Evolutionary conservation across 1,284 basidiomycete genomes (phyloP), one percentile per base, ranked within the genome.

Genomic region (Wolfiporia cocos): DNA sequence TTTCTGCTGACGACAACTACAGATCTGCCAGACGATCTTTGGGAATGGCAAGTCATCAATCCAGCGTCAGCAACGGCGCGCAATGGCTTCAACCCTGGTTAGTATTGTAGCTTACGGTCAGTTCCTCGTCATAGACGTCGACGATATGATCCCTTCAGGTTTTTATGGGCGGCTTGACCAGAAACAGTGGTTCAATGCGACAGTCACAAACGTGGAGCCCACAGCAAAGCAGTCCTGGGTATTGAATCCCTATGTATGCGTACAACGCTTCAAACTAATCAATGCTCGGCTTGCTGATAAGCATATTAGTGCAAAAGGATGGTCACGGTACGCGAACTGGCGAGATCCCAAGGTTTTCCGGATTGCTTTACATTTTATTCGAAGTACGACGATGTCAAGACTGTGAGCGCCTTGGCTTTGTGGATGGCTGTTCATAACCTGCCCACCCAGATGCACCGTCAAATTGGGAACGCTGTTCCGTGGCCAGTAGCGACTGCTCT

Each of bases 401-500:
- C 77, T 1, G 85, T 86, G 47, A 49, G 80, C 65, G 1, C 14
- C 18, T 17, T 20, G 22, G 21, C 15, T 19, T 19, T 32, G 17
- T 6, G 18, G n/a, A 9, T 5, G 10, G 18, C 14, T 23, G 11
- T 33, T 23, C 14, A 23, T 17, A 14, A 9, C 24, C n/a, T 21
- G 5, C 10, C 19, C n/a, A 5, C 17, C 18, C 49, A 86, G 82
- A 81, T 86, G 68, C 83, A 85, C 48, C 68, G 80, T 26, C 81
- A 85, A 49, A 86, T 88, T 47, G 85, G 85, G 14, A 88, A 88
- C 49, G 82, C 83, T 0, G 81, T 87, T 1, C 76, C 85, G 1
- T 73, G 77, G 66, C 81, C 68, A 3, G 61, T 88, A 11, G 71
- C 71, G 10, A 58, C 60, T 21, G 86, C 85, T 0, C 62, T 88